A percentile compares a stretch with the other conserved stretches of the same genome.
Conservation (phyloP, 768 basidiomycete species). For the Boletus huronensis region DNA sequence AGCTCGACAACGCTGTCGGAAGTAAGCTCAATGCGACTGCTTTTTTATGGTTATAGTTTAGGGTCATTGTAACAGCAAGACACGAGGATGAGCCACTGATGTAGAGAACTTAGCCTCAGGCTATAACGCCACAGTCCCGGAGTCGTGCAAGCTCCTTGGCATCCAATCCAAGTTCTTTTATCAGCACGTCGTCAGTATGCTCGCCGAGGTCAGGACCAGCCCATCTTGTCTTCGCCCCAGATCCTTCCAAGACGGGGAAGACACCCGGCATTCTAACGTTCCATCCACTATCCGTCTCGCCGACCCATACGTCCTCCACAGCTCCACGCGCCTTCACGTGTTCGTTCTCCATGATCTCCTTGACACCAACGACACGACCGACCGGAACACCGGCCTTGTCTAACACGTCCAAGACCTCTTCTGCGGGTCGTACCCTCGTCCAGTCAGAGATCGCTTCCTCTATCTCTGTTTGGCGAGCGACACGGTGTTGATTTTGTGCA, state of each 20-base stretch:
- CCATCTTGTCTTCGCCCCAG: conserved; percentile 57
- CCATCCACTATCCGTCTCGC: conserved; percentile 44
- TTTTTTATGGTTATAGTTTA: conserved; percentile 35
- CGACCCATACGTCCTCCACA: conserved; percentile 57
- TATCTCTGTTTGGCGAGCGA: conserved; percentile 46
- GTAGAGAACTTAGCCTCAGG: conserved; percentile 4
- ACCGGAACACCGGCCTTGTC: conserved; percentile 56
- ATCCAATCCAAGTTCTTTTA: conserved; percentile 40
- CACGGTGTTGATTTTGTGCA: conserved; percentile 41
- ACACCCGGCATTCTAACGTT: conserved; percentile 65
- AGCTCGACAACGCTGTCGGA: conserved; percentile 34
- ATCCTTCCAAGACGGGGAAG: conserved; percentile 60
- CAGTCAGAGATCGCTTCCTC: conserved; percentile 60
- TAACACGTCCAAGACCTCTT: conserved; percentile 52
- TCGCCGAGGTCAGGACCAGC: conserved; percentile 66
- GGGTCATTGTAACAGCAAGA: not conserved
- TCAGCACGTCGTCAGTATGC: conserved; percentile 52
- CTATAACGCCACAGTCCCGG: conserved; percentile 30
- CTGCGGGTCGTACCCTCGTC: conserved; percentile 48
- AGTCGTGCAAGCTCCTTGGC: conserved; percentile 37
- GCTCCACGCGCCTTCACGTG: conserved; percentile 54
- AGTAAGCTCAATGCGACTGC: conserved; percentile 34
- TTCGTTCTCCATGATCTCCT: conserved; percentile 58
- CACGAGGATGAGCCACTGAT: not conserved
- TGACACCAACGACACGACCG: conserved; percentile 59